Conservation (phyloP, 768 basidiomycete genomes). For the Symmetrospora coprosmae region DNA sequence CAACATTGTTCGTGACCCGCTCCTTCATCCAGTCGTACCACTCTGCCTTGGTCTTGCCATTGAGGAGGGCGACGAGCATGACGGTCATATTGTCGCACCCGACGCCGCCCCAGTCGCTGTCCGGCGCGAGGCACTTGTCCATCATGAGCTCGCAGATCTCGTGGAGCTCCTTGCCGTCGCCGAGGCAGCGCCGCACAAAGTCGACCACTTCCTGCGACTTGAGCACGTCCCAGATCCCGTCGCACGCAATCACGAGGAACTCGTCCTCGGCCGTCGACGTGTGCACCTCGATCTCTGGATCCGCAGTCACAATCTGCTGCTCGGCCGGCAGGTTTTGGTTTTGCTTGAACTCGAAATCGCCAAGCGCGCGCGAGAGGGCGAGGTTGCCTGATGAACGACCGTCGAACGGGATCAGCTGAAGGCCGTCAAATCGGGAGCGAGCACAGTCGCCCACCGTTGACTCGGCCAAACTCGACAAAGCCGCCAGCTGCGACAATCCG, state of each 20-base stretch:
- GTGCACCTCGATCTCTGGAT: conserved; percentile 80
- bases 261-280: conserved; percentile 77
- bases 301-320: conserved; percentile 81
- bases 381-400: conserved; percentile 57
- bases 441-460: conserved; percentile 56
- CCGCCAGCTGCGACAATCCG: conserved; percentile 85
- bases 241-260: conserved; percentile 90
- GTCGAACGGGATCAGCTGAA: neutral
- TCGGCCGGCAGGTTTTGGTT: conserved; percentile 67
- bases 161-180: conserved; percentile 59
- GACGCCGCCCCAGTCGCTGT: conserved; percentile 79
- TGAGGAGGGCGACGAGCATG: conserved; percentile 70
- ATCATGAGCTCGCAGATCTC: conserved; percentile 82
- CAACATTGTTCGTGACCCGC: conserved; percentile 59
- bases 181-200: conserved; percentile 65
- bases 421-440: too few species aligned
- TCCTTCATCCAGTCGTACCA: conserved; percentile 84
- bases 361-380: conserved; percentile 81
- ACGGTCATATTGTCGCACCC: conserved; percentile 99
- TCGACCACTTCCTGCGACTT: conserved; percentile 84
- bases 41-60: conserved; percentile 73
- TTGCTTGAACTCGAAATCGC: conserved; percentile 99
- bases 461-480: conserved; percentile 88
- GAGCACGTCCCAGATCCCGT: conserved; percentile 98
- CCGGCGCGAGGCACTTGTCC: conserved; percentile 83